A percentile compares a stretch with the other conserved stretches of the same genome.
Evolutionary conservation across 192 early-diverging fungal species (phyloP).

Genomic region (Linnemannia schmuckeri): DNA sequence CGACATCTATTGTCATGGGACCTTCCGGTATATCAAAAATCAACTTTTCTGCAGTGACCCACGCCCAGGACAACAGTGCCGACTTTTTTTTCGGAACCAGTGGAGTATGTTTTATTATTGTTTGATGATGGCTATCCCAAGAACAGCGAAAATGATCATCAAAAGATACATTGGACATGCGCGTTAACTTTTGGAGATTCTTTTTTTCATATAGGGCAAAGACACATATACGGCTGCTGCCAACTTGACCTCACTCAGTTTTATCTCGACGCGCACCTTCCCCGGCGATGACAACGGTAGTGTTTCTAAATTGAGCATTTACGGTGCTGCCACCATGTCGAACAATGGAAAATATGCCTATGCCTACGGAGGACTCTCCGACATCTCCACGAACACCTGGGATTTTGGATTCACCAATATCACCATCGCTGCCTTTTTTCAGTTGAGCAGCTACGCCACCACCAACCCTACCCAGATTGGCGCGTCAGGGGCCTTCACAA

Average conservation of each 20-base stretch:
- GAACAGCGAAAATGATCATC: not conserved
- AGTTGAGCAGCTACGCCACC: slow-evolving; percentile 22
- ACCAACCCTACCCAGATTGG: not conserved
- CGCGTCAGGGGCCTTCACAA: slow-evolving; percentile 15
- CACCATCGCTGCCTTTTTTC: not conserved
- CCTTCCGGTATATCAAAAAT: not conserved
- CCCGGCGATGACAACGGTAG: not conserved
- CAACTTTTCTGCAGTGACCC: slow-evolving; percentile 17
- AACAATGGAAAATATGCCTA: not conserved
- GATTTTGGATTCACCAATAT: slow-evolving; percentile 16
- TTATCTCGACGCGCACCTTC: slow-evolving; percentile 14
- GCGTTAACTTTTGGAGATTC: not conserved
- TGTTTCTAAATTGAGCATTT: slow-evolving; percentile 26
- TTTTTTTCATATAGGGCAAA: not conserved
- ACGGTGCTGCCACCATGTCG: slow-evolving; percentile 33
- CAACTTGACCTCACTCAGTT: not conserved
- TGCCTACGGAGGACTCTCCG: slow-evolving; percentile 33
- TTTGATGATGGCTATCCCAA: not conserved
- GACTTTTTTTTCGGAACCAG: slow-evolving; percentile 41
- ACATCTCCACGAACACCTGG: slow-evolving; percentile 29
- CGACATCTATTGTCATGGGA: not conserved
- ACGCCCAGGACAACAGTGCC: slow-evolving; percentile 14
- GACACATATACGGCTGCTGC: not conserved
- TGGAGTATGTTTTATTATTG: not conserved
- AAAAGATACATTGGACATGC: no score